Conservation (phyloP, 495 filamentous ascomycete genomes). For the Penicillium goetzii region DNA sequence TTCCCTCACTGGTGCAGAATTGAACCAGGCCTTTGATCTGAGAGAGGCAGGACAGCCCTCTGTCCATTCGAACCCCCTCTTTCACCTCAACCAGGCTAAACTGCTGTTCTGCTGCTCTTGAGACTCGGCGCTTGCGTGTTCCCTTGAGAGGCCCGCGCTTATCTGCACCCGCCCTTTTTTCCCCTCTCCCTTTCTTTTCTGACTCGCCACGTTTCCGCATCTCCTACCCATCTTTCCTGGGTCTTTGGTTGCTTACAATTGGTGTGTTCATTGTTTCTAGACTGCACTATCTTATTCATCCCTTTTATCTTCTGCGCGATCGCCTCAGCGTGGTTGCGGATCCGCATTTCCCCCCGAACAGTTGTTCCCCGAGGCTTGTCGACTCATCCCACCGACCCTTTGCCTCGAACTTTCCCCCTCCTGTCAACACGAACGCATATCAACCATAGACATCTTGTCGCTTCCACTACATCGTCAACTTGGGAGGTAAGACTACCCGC, state of each 20-base stretch:
- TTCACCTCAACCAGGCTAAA: neutral
- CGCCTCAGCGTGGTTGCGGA: slow-evolving; percentile 12
- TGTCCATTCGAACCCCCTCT: neutral
- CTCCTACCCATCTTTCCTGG: neutral
- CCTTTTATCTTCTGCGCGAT: neutral
- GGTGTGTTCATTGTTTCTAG: slow-evolving; percentile 13
- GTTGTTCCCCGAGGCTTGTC: slow-evolving; percentile 25
- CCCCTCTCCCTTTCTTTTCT: slow-evolving; percentile 3
- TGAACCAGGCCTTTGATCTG: neutral
- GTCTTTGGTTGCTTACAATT: slow-evolving; percentile 13
- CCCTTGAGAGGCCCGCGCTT: slow-evolving; percentile 15
- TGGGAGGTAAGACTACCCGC: slow-evolving; percentile 19
- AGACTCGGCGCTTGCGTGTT: neutral
- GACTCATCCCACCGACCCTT: slow-evolving; percentile 23
- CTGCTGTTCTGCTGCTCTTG: neutral
- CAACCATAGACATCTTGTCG: slow-evolving; percentile 6
- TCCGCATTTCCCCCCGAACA: slow-evolving; percentile 17
- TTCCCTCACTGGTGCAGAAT: slow-evolving; percentile 10
- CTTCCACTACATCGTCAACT: neutral
- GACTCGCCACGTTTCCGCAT: slow-evolving; percentile 10
- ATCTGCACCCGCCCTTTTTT: slow-evolving; percentile 14
- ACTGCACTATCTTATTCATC: slow-evolving; percentile 8
- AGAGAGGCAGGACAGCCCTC: neutral
- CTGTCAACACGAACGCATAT: neutral
- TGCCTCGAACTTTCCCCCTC: slow-evolving; percentile 3